These are phyloP conservation scores for Eleusine indica DNA, from an alignment of 176 grass and related monocot species.

Conservation along the genomic window DNA sequence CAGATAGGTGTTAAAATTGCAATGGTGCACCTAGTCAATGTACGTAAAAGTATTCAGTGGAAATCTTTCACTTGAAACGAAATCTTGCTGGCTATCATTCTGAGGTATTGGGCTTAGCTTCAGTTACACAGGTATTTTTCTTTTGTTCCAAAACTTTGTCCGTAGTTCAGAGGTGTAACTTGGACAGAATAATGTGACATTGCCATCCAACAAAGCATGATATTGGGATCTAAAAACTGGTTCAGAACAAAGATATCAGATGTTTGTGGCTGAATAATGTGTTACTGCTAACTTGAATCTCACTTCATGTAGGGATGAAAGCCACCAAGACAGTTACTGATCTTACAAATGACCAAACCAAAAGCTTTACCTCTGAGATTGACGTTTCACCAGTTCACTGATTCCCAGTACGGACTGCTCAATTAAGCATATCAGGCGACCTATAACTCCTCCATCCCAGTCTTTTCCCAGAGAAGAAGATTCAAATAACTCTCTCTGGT, in stretches of 20 bases:
- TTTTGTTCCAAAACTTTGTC: conserved; percentile 29
- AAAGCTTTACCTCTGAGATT: conserved; percentile 46
- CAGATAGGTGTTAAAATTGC: neutral
- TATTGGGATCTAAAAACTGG: neutral
- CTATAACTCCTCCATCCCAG: conserved; percentile 47
- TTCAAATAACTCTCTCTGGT: conserved; percentile 35
- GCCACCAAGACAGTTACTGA: conserved; percentile 40
- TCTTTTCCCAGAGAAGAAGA: conserved; percentile 15
- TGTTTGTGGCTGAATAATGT: conserved; percentile 50
- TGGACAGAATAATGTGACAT: conserved; percentile 6
- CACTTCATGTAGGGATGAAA: conserved; percentile 66
- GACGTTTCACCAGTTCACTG: conserved; percentile 64
- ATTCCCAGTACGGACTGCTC: conserved; percentile 37
- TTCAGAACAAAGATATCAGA: conserved; percentile 21
- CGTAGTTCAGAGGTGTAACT: conserved; percentile 32
- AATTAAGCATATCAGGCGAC: conserved; percentile 38
- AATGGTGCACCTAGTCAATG: conserved; percentile 23
- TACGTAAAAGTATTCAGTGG: conserved; percentile 10
- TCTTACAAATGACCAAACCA: conserved; percentile 63
- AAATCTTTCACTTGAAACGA: conserved; percentile 53
- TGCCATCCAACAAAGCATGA: conserved; percentile 29
- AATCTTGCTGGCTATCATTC: conserved; percentile 42
- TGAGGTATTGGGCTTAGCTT: conserved; percentile 42
- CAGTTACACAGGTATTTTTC: conserved; percentile 10
- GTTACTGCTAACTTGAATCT: conserved; percentile 49